phyloP scores from a whole-genome alignment of 2,329 filamentous ascomycete species.

The Zymoseptoria tritici region DNA sequence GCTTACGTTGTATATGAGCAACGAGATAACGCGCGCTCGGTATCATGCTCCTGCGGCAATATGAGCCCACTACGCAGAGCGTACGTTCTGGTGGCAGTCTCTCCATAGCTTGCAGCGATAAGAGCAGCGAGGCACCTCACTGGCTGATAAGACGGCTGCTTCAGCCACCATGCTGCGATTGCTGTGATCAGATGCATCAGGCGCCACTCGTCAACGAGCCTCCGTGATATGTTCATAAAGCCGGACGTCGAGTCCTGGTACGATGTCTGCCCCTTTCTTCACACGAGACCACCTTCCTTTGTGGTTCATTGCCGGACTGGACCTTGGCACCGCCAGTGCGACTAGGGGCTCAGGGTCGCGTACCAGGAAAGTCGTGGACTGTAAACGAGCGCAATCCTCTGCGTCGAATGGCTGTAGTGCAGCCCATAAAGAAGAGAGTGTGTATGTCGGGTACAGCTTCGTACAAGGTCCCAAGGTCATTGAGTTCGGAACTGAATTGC shows the following conservation, averaged over 20 bases:
- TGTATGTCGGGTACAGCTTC: background rate
- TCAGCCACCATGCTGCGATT: background rate
- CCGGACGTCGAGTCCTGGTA: background rate
- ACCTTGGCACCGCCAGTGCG: background rate
- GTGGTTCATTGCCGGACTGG: background rate
- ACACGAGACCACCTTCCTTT: background rate
- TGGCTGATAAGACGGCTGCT: slow-evolving; percentile 2
- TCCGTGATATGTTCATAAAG: background rate
- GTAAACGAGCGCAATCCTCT: background rate
- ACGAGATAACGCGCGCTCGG: background rate
- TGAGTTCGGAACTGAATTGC: background rate
- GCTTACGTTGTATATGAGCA: background rate
- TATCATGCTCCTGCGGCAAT: background rate
- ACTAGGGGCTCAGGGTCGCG: background rate
- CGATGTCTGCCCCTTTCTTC: background rate
- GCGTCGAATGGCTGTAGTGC: background rate
- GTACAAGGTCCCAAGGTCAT: background rate
- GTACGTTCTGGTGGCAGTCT: background rate
- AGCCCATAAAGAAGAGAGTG: background rate
- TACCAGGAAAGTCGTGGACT: background rate
- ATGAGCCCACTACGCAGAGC: background rate
- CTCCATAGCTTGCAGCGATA: background rate
- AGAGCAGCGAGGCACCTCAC: background rate
- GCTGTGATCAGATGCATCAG: background rate
- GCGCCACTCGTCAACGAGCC: background rate